Base-by-base conservation (phyloP, 1,284 basidiomycete species). In the Malassezia japonica region DNA sequence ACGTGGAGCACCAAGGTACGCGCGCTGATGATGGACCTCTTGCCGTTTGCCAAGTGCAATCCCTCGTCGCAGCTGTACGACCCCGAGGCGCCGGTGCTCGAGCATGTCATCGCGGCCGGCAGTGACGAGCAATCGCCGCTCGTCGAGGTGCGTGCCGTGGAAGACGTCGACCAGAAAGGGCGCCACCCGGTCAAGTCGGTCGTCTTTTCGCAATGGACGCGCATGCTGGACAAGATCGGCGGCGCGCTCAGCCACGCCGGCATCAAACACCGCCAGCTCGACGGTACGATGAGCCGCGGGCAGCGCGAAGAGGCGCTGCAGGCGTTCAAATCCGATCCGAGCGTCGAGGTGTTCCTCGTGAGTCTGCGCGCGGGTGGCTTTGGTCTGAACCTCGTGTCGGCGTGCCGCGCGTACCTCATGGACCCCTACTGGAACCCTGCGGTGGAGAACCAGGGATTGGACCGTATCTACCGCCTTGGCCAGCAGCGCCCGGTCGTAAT, bases 351-450 rank as follows among this genome's bases (percentile, higher is more conserved):
- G 21, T 50, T 72, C 12, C 62, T 72, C 6, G 59, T 72, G 28
- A 62, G 59, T 6, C 46, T 72, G 28, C 55, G 67, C 7, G 74
- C 66, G 78, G 75, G 49, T 46, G 46, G 45, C 10, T 55, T 61
- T 55, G 48, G 90, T 21, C 77, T 96, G 53, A 96, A 95, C 73
- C 79, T 95, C 10, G 64, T 68, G 34, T 50, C 55, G 4, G 69
- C 64, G 2, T 70, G 62, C 46, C 81, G 91, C 25, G 88, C 89
- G 18, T 94, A 92, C 73, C 77, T 94, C 36, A 86, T 95, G 81
- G 90, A 95, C 74, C 90, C 90, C 34, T 92, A 91, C 74, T 94
- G 89, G 87, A 95, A 95, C 67, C 91, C 91, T 16, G 89, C 89
- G 10, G 90, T 94, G 6, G 90, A 95, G 56, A 65, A 67, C 31